phyloP scores from a whole-genome alignment of 169 alveolate species.

The Cryptosporidium ubiquitum region DNA sequence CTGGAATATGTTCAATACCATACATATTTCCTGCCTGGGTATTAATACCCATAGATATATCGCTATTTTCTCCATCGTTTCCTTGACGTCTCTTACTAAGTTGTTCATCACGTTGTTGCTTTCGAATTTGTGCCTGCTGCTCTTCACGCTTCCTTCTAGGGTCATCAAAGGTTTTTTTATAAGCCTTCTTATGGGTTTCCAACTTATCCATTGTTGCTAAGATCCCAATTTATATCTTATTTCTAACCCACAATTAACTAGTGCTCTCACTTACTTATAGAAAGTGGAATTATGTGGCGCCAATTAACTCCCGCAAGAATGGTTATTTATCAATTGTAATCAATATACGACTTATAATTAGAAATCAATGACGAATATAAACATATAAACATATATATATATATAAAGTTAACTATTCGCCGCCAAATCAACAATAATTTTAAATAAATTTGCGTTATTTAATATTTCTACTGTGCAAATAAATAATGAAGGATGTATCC shows the following conservation, averaged over 20 bases:
- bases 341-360: not conserved
- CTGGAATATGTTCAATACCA: slow-evolving; percentile 77
- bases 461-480: not conserved
- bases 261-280: not conserved
- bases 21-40: slow-evolving; percentile 76
- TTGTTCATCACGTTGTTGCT: slow-evolving; percentile 88
- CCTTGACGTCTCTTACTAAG: slow-evolving; percentile 85
- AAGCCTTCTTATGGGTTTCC: slow-evolving; percentile 80
- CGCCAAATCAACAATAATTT: not conserved
- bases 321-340: not conserved
- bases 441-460: not conserved
- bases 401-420: not conserved
- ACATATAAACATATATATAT: too few relatives aligned
- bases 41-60: slow-evolving; percentile 61
- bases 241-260: slow-evolving; percentile 33
- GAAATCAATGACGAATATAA: too few relatives aligned
- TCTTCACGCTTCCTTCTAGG: slow-evolving; percentile 91
- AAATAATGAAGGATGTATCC: slow-evolving; percentile 55
- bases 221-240: not conserved
- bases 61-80: slow-evolving; percentile 74
- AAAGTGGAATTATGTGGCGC: slow-evolving; percentile 2
- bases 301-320: not conserved
- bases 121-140: slow-evolving; percentile 90
- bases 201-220: slow-evolving; percentile 43
- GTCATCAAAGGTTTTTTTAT: slow-evolving; percentile 88